These are phyloP conservation scores for Saccharomycopsis babjevae DNA, from an alignment of 805 yeast species.

Conservation along the genomic window DNA sequence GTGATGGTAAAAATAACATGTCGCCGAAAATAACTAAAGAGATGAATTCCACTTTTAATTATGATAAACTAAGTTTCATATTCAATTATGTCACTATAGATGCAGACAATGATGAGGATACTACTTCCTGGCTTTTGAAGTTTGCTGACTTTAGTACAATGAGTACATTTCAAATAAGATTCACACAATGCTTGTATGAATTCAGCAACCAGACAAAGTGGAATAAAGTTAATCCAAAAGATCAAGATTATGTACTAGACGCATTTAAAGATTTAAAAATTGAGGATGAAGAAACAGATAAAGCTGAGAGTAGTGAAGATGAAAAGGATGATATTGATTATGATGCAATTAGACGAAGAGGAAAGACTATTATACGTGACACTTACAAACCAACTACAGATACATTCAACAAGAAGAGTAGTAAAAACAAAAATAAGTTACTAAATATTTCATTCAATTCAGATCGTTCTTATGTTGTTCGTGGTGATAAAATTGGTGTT, in stretches of 20 bases:
- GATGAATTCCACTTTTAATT: conserved; percentile 59
- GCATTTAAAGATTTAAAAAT: conserved; percentile 37
- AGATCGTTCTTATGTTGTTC: conserved; percentile 67
- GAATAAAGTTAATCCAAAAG: conserved; percentile 32
- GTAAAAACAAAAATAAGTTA: conserved; percentile 43
- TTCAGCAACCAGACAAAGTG: conserved; percentile 40
- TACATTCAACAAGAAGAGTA: conserved; percentile 21
- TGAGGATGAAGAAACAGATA: conserved; percentile 28
- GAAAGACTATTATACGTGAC: conserved; percentile 20
- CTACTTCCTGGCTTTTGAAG: conserved; percentile 54
- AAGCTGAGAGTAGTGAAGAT: conserved; percentile 22
- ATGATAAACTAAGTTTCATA: conserved; percentile 43
- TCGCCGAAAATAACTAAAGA: conserved; percentile 31
- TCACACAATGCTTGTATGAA: conserved; percentile 54
- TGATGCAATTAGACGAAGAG: conserved; percentile 28
- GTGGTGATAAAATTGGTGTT: conserved; percentile 74
- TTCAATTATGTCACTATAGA: conserved; percentile 43
- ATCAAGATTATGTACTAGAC: conserved; percentile 46
- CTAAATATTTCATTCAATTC: conserved; percentile 62
- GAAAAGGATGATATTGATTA: conserved; percentile 26
- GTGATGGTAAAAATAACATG: not conserved
- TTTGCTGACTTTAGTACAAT: conserved; percentile 36
- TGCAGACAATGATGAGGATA: conserved; percentile 25
- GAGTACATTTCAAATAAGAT: conserved; percentile 40
- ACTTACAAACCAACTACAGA: conserved; percentile 19